Evolutionary conservation across 2,329 filamentous ascomycete species (phyloP).

Genomic region (Fusarium tricinctum): DNA sequence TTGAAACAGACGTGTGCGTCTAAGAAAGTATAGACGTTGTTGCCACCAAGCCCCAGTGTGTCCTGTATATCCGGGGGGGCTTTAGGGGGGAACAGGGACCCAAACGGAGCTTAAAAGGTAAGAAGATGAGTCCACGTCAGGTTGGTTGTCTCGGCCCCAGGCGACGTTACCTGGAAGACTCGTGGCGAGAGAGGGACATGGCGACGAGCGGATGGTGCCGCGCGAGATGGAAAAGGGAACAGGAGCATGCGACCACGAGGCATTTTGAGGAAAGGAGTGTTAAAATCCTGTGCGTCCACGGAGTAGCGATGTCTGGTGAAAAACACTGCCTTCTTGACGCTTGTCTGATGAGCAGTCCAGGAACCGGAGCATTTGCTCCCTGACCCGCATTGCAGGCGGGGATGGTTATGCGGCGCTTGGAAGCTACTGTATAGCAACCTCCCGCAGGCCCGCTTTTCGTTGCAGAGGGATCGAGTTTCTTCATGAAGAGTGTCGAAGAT

Average conservation of each 20-base stretch:
- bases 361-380: slow-evolving; percentile 56
- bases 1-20: slow-evolving; percentile 22
- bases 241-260: slow-evolving; percentile 47
- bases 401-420: slow-evolving; percentile 51
- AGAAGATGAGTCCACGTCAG: slow-evolving; percentile 32
- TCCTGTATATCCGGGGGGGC: slow-evolving; percentile 34
- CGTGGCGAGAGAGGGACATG: slow-evolving; percentile 48
- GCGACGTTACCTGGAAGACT: slow-evolving; percentile 44
- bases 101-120: slow-evolving; percentile 40
- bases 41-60: slow-evolving; percentile 42
- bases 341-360: slow-evolving; percentile 48
- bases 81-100: slow-evolving; percentile 36
- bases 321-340: slow-evolving; percentile 38
- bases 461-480: slow-evolving; percentile 17
- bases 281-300: slow-evolving; percentile 50
- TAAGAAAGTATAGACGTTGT: slow-evolving; percentile 28
- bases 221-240: slow-evolving; percentile 28
- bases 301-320: slow-evolving; percentile 45
- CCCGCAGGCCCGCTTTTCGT: slow-evolving; percentile 38
- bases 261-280: slow-evolving; percentile 52
- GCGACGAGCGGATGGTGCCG: slow-evolving; percentile 41
- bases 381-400: slow-evolving; percentile 50
- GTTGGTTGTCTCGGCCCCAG: slow-evolving; percentile 39
- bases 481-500: slow-evolving; percentile 10
- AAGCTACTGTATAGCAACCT: slow-evolving; percentile 33